These are phyloP conservation scores for Xylaria sp. DNA, from an alignment of 2,329 filamentous ascomycete genomes.

Conservation along the genomic window DNA sequence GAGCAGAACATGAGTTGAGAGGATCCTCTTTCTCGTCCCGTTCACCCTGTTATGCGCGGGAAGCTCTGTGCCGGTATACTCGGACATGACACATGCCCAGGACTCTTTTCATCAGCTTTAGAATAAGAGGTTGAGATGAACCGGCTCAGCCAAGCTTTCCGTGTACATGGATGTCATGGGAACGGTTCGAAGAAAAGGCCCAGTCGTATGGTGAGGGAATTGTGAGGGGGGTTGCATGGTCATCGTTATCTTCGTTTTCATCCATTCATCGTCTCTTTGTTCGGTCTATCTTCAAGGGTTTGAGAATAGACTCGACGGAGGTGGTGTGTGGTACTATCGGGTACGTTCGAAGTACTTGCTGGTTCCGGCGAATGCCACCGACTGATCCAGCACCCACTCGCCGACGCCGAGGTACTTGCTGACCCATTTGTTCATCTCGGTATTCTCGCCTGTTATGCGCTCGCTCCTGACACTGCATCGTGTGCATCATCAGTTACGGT, in stretches of 20 bases:
- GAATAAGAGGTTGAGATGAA: not conserved
- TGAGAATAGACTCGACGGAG: not conserved
- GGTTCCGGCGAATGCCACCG: conserved; percentile 87
- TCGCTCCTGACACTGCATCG: conserved; percentile 88
- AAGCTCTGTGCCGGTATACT: conserved; percentile 27
- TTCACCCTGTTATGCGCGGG: conserved; percentile 4
- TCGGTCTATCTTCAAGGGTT: not conserved
- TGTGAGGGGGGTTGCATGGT: conserved; percentile 9
- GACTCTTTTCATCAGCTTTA: not conserved
- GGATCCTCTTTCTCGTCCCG: not conserved
- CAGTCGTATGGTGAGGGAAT: conserved; percentile 1
- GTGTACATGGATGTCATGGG: conserved; percentile 16
- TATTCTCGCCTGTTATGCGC: conserved; percentile 81
- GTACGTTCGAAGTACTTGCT: conserved; percentile 92
- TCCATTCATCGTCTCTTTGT: conserved; percentile 18
- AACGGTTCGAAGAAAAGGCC: conserved; percentile 2
- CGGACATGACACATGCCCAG: conserved; percentile 5
- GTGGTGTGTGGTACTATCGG: conserved; percentile 62
- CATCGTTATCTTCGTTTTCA: conserved; percentile 30
- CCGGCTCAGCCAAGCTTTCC: not conserved
- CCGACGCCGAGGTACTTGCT: conserved; percentile 93
- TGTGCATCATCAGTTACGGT: conserved; percentile 9
- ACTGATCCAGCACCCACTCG: conserved; percentile 98
- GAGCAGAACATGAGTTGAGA: conserved; percentile 27
- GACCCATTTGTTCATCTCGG: conserved; percentile 87